phyloP scores from a whole-genome alignment of 208 protist species.

The Leptomonas pyrrhocoris region DNA sequence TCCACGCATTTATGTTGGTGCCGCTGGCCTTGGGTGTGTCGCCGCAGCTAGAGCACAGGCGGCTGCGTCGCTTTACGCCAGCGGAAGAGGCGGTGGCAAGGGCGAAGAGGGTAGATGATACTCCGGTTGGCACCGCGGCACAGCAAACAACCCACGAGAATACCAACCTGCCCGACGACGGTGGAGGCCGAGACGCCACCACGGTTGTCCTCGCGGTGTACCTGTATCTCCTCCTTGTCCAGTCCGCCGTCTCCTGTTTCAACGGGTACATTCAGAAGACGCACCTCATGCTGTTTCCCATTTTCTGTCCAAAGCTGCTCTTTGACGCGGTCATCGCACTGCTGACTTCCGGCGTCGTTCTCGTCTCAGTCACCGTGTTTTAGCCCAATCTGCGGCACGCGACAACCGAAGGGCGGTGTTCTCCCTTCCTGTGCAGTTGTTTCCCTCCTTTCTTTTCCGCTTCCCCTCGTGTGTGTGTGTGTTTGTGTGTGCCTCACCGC shows the following conservation, averaged over 20 bases:
- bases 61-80: background rate
- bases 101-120: slow-evolving; percentile 3
- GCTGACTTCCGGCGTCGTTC: slow-evolving; percentile 25
- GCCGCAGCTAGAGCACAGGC: background rate
- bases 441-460: no score
- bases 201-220: slow-evolving; percentile 39
- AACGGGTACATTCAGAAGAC: slow-evolving; percentile 70
- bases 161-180: background rate
- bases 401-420: background rate
- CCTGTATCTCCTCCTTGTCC: slow-evolving; percentile 40
- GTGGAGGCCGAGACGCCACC: background rate
- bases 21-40: slow-evolving; percentile 36
- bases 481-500: no score
- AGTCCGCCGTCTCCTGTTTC: slow-evolving; percentile 54
- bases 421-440: no score
- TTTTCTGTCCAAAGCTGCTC: slow-evolving; percentile 84
- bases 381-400: background rate
- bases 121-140: background rate
- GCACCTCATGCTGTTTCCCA: slow-evolving; percentile 88
- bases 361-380: slow-evolving; percentile 9
- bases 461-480: no score
- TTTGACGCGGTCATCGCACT: slow-evolving; percentile 63
- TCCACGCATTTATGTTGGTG: slow-evolving; percentile 60
- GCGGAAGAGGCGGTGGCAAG: background rate
- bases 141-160: background rate